Percentiles rank a stretch among this genome's conserved stretches.
Evolutionary conservation across 129 eudicot genomes (phyloP).

Genomic region (Kitagawia praeruptora): DNA sequence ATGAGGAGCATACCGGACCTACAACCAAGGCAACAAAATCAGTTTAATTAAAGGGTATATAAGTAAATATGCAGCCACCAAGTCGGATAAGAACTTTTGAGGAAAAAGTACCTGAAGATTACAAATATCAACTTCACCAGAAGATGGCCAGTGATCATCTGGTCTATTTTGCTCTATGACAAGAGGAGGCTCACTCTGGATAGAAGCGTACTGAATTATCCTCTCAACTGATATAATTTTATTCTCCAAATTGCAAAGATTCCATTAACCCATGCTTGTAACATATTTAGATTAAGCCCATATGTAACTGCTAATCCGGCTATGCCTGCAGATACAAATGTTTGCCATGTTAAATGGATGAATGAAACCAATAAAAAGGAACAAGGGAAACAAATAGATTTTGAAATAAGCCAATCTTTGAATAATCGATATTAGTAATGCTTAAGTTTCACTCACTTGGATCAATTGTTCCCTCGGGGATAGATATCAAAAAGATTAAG

Average conservation of each 20-base stretch:
- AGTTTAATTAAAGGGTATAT: neutral
- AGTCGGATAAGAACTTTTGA: neutral
- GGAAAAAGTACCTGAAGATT: slow-evolving; percentile 46
- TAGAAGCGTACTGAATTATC: slow-evolving; percentile 62
- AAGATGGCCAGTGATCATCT: slow-evolving; percentile 50
- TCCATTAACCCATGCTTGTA: slow-evolving; percentile 62
- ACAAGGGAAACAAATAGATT: neutral
- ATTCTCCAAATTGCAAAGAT: slow-evolving; percentile 61
- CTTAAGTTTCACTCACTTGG: slow-evolving; percentile 44
- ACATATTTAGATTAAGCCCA: slow-evolving; percentile 60
- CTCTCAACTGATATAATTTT: slow-evolving; percentile 84
- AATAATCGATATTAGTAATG: neutral
- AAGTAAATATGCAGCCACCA: neutral
- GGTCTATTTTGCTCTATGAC: slow-evolving; percentile 56
- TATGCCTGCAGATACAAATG: slow-evolving; percentile 33
- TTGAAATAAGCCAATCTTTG: neutral
- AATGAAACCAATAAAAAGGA: neutral
- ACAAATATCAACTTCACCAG: slow-evolving; percentile 59
- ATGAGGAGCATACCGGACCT: slow-evolving; percentile 91
- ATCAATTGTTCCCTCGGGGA: slow-evolving; percentile 60
- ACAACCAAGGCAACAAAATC: slow-evolving; percentile 3
- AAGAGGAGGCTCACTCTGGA: slow-evolving; percentile 79
- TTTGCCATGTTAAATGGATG: neutral
- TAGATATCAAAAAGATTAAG: slow-evolving; percentile 56
- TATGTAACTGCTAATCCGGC: slow-evolving; percentile 90